Evolutionary conservation across 768 basidiomycete species (phyloP), one percentile per base, ranked within the genome.

Genomic region (Trametes gibbosa): DNA sequence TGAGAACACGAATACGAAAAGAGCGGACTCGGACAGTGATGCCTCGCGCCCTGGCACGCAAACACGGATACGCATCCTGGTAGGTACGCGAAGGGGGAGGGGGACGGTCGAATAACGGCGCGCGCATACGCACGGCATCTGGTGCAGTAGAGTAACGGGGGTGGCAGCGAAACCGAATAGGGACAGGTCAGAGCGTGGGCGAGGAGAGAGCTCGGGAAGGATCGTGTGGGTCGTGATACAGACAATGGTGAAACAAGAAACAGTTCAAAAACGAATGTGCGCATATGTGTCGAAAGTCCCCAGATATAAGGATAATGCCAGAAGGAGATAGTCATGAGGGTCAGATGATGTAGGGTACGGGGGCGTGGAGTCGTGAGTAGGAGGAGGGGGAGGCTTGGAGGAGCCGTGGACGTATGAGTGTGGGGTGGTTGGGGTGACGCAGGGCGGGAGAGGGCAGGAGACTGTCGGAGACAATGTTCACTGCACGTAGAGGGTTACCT

Each of bases 401-500:
- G 34, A 45, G 49, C 24, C 41, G 27, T 27, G 27, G 23, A 42
- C 46, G 39, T 45, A 34, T 27, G 42, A 40, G 16, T 34, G 45
- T 45, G 16, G 25, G 39, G 24, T 10, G 51, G 37, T 27, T 43
- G 56, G 45, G 49, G 48, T 59, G 52, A 50, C 58, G 63, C 63
- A 46, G 56, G 46, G 17, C 50, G 60, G n/a, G 46, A 50, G 24
- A 46, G 42, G 43, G 40, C 27, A 43, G 58, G 24, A 24, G 42
- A 41, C 19, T 4, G 51, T 12, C 24, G 43, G 48, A 32, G 21
- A 45, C 9, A n/a, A 24, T 17, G 41, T 61, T 84, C 77, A 92
- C 70, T 84, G 86, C 68, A 92, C 90, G 73, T 84, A 90, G 48
- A 92, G 80, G 17, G 85, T 88, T 58, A 92, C 89, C 73, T 90